phyloP scores from a whole-genome alignment of 2,329 filamentous ascomycete genomes.

The Aureobasidium leucospermi region DNA sequence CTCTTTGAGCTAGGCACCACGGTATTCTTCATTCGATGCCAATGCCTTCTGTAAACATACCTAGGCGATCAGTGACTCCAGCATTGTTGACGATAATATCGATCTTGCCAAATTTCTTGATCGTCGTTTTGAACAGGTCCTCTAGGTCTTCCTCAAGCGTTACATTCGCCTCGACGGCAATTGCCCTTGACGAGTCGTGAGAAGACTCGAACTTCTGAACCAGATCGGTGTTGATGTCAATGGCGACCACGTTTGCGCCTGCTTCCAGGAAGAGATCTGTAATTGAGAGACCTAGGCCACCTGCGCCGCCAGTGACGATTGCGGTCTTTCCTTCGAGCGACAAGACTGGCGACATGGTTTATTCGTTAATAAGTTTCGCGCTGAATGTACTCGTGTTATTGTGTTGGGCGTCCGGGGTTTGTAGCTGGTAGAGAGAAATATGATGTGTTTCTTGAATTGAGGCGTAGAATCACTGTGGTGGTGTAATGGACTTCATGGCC shows the following conservation, averaged over 20 bases:
- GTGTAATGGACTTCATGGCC: background rate
- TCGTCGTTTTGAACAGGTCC: constrained; percentile 30
- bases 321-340: constrained; percentile 22
- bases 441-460: background rate
- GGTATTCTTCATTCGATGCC: background rate
- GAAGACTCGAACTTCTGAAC: constrained; percentile 23
- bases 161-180: constrained; percentile 32
- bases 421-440: background rate
- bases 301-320: constrained; percentile 27
- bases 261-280: constrained; percentile 25
- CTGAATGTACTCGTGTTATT: no score
- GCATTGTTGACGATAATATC: constrained; percentile 46
- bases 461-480: background rate
- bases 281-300: constrained; percentile 29
- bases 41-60: background rate
- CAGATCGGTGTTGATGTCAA: constrained; percentile 29
- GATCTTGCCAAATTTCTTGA: constrained; percentile 37
- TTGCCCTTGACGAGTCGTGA: constrained; percentile 20
- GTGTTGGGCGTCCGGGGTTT: background rate
- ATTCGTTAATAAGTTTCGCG: background rate
- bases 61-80: constrained; percentile 51
- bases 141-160: constrained; percentile 31
- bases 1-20: background rate
- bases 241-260: constrained; percentile 30
- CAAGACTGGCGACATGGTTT: background rate